Evolutionary conservation across 2,329 filamentous ascomycete genomes (phyloP), one percentile per base, ranked within the genome.

Genomic region (Corynespora cassiicola): DNA sequence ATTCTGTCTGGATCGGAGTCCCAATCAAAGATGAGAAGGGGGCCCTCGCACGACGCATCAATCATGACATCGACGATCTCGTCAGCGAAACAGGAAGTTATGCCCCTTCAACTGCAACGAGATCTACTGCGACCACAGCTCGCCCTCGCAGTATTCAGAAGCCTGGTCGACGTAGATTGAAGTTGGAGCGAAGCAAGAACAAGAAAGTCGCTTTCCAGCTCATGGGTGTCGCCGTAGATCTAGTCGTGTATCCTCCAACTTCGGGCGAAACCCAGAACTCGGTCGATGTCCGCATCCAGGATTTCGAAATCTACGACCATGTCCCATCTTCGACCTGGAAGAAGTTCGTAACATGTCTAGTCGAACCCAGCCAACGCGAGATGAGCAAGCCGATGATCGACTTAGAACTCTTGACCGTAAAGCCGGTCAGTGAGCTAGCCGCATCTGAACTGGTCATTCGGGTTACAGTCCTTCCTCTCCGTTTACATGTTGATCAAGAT

Each of bases 121-220:
- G 61, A 17, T 61, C 56, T 7, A 66, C 63, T 8, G 54, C 58
- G 6, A 58, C 64, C 10, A 69, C 65, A 11, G 44, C 45, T 31
- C 81, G 27, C 75, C 65, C 61, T 11, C 53, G 69, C 62, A 42
- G 73, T 63, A 62, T 61, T 12, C 61, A 63, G 8, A 72, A 71
- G 20, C 57, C 66, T 15, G 61, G 63, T 4, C 67, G 66, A 16
- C 60, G 82, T 61, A 82, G 76, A 43, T 75, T 96, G 23, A 87
- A 84, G 51, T 78, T 99, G 6, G 81, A 86, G 47, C 84, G 94
- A 47, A 96, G 92, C 74, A 91, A 86, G 63, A 84, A 86, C 41
- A 92, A 97, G 70, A 97, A 97, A 72, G 91, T 99, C 61, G 90
- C 91, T 0, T 96, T 99, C 61, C 92, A 99, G 67, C 75, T 99